Evolutionary conservation across 805 yeast genomes (phyloP).

Genomic region (Myxozyma neglecta): DNA sequence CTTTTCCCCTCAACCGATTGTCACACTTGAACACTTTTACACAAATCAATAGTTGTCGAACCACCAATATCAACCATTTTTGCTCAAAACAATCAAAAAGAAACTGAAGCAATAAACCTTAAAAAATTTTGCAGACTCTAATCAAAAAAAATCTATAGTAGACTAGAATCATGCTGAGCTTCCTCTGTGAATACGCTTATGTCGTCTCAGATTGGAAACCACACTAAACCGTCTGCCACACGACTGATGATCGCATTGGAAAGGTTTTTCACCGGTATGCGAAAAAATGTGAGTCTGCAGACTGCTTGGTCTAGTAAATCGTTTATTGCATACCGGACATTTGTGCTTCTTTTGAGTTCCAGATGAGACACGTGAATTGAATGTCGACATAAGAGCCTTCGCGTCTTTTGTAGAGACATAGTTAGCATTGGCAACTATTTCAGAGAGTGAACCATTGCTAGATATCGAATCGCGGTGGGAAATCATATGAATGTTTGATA

Average conservation of each 20-base stretch:
- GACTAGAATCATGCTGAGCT: neutral
- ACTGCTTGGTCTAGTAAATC: slow-evolving; percentile 80
- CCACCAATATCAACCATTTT: too few species aligned
- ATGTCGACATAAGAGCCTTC: slow-evolving; percentile 28
- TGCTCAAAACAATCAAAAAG: neutral
- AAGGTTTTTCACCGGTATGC: slow-evolving; percentile 78
- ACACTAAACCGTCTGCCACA: slow-evolving; percentile 75
- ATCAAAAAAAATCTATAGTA: neutral
- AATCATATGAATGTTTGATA: neutral
- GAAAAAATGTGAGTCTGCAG: slow-evolving; percentile 76
- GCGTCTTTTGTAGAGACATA: slow-evolving; percentile 5
- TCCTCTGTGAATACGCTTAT: slow-evolving; percentile 58
- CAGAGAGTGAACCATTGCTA: neutral
- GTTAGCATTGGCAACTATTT: neutral
- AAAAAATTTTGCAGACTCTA: neutral
- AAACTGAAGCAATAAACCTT: neutral
- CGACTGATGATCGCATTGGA: slow-evolving; percentile 57
- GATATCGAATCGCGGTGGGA: neutral
- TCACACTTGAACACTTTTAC: neutral
- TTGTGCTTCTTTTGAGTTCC: slow-evolving; percentile 37
- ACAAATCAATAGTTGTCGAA: too few species aligned
- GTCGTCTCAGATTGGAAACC: slow-evolving; percentile 77
- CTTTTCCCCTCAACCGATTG: neutral
- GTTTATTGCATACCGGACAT: slow-evolving; percentile 61
- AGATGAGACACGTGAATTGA: slow-evolving; percentile 24